Evolutionary conservation across 805 yeast genomes (phyloP).

Genomic region (Yarrowia sp.): DNA sequence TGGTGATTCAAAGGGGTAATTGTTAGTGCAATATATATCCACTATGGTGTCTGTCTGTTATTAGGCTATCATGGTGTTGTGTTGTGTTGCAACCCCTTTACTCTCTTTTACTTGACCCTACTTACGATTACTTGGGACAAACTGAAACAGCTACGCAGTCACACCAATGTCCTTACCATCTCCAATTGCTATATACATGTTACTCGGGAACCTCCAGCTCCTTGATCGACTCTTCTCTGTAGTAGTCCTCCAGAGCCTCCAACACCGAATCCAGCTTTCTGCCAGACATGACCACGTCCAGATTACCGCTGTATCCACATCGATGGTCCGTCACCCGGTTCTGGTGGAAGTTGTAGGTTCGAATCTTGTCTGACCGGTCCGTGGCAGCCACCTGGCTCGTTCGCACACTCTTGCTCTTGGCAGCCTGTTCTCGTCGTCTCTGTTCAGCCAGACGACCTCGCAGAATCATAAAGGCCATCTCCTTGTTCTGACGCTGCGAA

Average conservation of each 20-base stretch:
- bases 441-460: constrained; percentile 84
- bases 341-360: constrained; percentile 93
- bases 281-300: constrained; percentile 71
- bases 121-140: background rate
- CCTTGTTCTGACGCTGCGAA: constrained; percentile 93
- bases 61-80: too few relatives aligned
- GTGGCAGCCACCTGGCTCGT: constrained; percentile 86
- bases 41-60: too few relatives aligned
- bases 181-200: constrained; percentile 11
- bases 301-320: constrained; percentile 79
- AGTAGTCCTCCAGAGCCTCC: constrained; percentile 58
- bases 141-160: background rate
- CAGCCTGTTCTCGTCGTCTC: constrained; percentile 70
- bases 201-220: constrained; percentile 47
- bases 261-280: constrained; percentile 62
- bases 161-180: background rate
- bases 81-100: background rate
- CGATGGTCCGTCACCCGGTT: constrained; percentile 94
- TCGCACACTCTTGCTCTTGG: constrained; percentile 69
- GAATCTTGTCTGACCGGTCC: constrained; percentile 88
- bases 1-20: too few relatives aligned
- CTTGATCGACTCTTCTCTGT: constrained; percentile 53
- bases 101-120: background rate
- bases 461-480: constrained; percentile 84
- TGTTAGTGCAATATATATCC: too few relatives aligned